Evolutionary conservation across 148 eudicot genomes (phyloP).

Genomic region (Persicaria tinctoria): DNA sequence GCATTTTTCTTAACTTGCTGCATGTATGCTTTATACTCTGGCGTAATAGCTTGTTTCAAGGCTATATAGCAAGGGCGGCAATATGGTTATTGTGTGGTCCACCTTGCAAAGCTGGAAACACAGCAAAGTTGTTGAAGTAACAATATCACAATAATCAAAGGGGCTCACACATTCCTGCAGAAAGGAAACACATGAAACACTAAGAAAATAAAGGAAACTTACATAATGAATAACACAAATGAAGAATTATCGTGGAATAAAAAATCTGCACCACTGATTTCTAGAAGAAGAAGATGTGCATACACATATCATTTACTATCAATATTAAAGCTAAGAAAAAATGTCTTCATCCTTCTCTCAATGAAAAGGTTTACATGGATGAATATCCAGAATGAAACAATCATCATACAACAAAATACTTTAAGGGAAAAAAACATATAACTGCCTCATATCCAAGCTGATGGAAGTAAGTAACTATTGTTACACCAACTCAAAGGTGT

Average conservation of each 20-base stretch:
- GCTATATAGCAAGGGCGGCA: constrained; percentile 96
- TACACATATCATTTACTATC: neutral
- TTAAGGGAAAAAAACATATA: neutral
- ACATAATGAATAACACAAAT: neutral
- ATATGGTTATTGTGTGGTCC: constrained; percentile 97
- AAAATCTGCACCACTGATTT: neutral
- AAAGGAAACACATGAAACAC: neutral
- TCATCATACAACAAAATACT: neutral
- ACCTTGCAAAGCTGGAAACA: constrained; percentile 91
- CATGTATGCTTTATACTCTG: constrained; percentile 79
- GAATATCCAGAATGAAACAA: neutral
- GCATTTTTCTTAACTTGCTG: constrained; percentile 94
- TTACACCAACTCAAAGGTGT: too few relatives aligned
- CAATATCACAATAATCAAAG: constrained; percentile 84
- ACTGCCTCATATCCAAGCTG: neutral
- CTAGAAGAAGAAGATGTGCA: neutral
- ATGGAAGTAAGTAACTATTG: too few relatives aligned
- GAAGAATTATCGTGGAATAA: neutral
- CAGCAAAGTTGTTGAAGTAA: constrained; percentile 92
- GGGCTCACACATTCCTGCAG: constrained; percentile 78
- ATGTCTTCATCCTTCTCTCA: neutral
- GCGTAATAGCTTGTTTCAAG: constrained; percentile 81
- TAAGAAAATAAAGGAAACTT: neutral
- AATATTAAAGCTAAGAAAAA: neutral
- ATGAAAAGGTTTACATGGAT: neutral